These are phyloP conservation scores for Comarum palustre DNA, from an alignment of 306 rosid species.

Conservation along the genomic window DNA sequence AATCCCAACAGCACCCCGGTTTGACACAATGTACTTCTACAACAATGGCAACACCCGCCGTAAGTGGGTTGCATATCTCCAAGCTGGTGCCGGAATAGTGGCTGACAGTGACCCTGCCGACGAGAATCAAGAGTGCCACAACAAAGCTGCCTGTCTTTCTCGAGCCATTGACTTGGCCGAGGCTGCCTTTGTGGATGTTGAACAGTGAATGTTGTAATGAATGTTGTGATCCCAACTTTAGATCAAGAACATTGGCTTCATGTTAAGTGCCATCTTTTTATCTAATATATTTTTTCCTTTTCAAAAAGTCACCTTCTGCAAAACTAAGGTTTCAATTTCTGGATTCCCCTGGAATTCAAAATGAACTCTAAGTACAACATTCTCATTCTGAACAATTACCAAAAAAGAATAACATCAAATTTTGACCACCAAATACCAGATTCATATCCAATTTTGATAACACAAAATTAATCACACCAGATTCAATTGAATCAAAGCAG, in stretches of 20 bases:
- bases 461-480: background rate
- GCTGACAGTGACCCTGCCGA: constrained; percentile 77
- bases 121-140: constrained; percentile 74
- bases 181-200: constrained; percentile 52
- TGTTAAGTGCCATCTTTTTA: no score
- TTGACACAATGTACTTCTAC: constrained; percentile 74
- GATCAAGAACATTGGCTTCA: background rate
- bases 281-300: no score
- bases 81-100: constrained; percentile 86
- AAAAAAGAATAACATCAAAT: background rate
- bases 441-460: background rate
- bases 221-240: background rate
- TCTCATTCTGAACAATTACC: background rate
- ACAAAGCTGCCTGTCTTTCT: constrained; percentile 88
- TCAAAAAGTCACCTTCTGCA: background rate
- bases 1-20: constrained; percentile 53
- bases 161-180: constrained; percentile 86
- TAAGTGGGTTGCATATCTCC: constrained; percentile 81
- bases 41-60: constrained; percentile 45
- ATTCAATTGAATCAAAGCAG: background rate
- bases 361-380: background rate
- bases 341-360: background rate
- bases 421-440: background rate
- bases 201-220: background rate
- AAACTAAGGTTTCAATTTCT: background rate